Evolutionary conservation across 2,329 filamentous ascomycete genomes (phyloP).

Genomic region (Penicillium sp.): DNA sequence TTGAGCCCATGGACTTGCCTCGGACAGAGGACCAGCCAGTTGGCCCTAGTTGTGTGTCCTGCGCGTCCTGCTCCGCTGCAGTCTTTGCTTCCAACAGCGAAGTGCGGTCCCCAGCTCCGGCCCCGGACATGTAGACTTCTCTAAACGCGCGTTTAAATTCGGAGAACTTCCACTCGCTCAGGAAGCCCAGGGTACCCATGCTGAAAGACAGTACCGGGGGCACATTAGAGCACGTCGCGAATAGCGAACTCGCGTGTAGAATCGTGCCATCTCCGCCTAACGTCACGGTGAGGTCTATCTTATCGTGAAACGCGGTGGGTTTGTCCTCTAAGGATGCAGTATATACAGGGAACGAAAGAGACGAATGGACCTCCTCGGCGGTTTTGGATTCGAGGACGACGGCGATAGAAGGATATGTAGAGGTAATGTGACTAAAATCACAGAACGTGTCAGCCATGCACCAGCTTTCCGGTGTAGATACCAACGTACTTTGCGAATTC

Average conservation of each 20-base stretch:
- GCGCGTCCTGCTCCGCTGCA: constrained; percentile 26
- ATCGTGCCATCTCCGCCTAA: constrained; percentile 94
- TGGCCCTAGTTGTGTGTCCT: constrained; percentile 27
- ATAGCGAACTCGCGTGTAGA: constrained; percentile 78
- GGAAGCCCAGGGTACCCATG: constrained; percentile 92
- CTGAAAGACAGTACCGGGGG: constrained; percentile 92
- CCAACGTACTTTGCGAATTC: constrained; percentile 53
- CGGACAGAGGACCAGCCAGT: constrained; percentile 69
- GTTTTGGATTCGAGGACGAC: constrained; percentile 79
- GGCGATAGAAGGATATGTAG: constrained; percentile 75
- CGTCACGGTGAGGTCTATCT: constrained; percentile 84
- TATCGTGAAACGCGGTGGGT: constrained; percentile 62
- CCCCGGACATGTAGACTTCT: constrained; percentile 84
- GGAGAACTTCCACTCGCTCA: constrained; percentile 93
- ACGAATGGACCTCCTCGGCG: constrained; percentile 67
- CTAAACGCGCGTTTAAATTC: constrained; percentile 91
- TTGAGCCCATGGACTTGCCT: constrained; percentile 76
- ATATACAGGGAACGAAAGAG: constrained; percentile 72
- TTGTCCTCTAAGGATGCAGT: constrained; percentile 37
- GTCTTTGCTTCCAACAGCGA: constrained; percentile 42
- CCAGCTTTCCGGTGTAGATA: neutral
- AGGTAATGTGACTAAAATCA: constrained; percentile 64
- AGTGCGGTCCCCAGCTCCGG: constrained; percentile 50
- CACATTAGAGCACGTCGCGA: constrained; percentile 75
- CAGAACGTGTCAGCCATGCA: constrained; percentile 42